phyloP scores from a whole-genome alignment of 2,329 filamentous ascomycete species.

The Cercospora janseana region DNA sequence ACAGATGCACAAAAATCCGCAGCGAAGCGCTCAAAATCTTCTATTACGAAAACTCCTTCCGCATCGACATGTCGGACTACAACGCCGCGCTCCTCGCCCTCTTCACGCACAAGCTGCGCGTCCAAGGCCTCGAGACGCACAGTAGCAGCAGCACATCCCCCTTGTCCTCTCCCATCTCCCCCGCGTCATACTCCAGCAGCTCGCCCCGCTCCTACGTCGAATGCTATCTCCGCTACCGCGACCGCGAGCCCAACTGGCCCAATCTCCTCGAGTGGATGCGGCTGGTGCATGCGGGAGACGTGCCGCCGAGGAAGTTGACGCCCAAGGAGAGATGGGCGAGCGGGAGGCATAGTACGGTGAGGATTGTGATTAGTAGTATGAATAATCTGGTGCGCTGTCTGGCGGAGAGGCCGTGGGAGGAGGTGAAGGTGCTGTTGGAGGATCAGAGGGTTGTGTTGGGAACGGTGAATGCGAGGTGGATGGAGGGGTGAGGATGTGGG shows the following conservation, averaged over 20 bases:
- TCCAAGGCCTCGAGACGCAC: background rate
- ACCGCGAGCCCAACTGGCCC: conserved; percentile 11
- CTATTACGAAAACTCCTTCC: conserved; percentile 17
- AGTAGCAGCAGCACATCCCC: no score
- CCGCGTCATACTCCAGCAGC: background rate
- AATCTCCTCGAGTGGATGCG: conserved; percentile 7
- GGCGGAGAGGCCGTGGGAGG: background rate
- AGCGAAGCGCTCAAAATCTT: conserved; percentile 12
- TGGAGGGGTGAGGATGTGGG: background rate
- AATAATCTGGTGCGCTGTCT: background rate
- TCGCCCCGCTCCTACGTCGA: conserved; percentile 3
- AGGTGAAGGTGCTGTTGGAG: conserved; percentile 6
- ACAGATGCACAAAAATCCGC: conserved; percentile 7
- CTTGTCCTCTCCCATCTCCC: no score
- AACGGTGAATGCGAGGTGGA: conserved; percentile 3
- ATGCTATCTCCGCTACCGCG: background rate
- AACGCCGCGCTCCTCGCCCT: background rate
- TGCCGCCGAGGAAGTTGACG: conserved; percentile 1
- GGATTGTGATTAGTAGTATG: background rate
- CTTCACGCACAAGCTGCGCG: conserved; percentile 2
- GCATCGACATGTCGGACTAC: conserved; percentile 1
- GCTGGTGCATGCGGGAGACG: background rate
- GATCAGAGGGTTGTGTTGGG: conserved; percentile 9
- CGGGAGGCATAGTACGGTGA: background rate
- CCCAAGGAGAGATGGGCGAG: background rate